A percentile compares a stretch with the other conserved stretches of the same genome.
Conservation (phyloP, 2,329 filamentous ascomycete genomes). For the Fusarium solani-melongenae region DNA sequence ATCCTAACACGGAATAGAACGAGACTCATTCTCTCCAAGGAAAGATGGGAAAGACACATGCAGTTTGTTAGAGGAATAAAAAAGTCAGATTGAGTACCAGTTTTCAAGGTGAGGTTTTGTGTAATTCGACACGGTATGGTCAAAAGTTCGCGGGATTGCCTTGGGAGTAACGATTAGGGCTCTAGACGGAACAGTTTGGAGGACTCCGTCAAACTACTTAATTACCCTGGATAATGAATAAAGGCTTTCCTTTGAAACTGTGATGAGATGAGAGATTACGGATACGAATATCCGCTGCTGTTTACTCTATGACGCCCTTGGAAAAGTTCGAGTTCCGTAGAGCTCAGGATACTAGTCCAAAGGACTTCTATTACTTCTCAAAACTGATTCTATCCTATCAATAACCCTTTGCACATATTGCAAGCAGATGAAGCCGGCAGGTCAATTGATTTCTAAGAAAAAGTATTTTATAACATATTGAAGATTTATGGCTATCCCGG, state of each 20-base stretch:
- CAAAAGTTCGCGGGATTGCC: not conserved
- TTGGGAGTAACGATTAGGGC: not conserved
- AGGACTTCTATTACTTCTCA: no score
- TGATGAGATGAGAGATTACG: not conserved
- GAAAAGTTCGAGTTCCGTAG: no score
- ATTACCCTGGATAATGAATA: not conserved
- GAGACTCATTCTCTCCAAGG: slow-evolving; percentile 89
- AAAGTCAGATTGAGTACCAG: not conserved
- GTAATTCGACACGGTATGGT: not conserved
- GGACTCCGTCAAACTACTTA: not conserved
- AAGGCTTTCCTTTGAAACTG: not conserved
- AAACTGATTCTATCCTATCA: no score
- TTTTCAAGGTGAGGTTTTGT: not conserved
- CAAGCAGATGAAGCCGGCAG: no score
- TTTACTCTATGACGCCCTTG: no score
- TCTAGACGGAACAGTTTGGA: not conserved
- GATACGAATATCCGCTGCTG: no score
- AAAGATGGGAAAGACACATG: slow-evolving; percentile 89
- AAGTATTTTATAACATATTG: no score
- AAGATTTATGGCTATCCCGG: no score
- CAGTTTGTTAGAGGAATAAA: slow-evolving; percentile 74
- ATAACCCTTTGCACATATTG: no score
- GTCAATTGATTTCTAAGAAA: no score
- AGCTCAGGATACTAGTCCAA: no score
- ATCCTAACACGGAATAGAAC: slow-evolving; percentile 54